Conservation (phyloP, 345 rosid genomes). For the Chamaenerion angustifolium region DNA sequence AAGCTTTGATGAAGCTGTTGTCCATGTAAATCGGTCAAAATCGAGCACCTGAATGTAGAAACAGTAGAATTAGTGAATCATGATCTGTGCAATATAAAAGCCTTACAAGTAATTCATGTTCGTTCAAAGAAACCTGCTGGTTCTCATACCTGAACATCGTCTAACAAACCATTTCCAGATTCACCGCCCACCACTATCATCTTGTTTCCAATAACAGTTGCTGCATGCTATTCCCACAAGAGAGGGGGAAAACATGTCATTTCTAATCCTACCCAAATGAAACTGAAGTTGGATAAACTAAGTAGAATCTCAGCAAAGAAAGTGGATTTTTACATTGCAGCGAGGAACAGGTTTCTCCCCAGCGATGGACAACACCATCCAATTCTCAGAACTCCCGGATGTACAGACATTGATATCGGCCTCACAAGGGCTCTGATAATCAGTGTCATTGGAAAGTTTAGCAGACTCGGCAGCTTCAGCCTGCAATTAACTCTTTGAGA, state of each 20-base stretch:
- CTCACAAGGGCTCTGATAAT: conserved; percentile 28
- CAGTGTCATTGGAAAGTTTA: conserved; percentile 39
- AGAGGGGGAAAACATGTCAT: not conserved
- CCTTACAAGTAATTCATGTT: no score
- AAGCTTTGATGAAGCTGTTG: conserved; percentile 68
- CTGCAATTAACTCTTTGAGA: conserved; percentile 20
- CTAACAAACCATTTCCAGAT: conserved; percentile 64
- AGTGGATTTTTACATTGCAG: conserved; percentile 36
- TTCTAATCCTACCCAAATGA: not conserved
- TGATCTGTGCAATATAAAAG: no score
- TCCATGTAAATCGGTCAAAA: conserved; percentile 76
- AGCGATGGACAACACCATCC: conserved; percentile 68
- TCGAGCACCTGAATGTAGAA: conserved; percentile 42
- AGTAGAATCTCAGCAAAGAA: not conserved
- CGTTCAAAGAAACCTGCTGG: no score
- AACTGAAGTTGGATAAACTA: not conserved
- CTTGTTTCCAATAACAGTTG: conserved; percentile 78
- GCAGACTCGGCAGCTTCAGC: conserved; percentile 30
- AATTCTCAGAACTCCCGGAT: conserved; percentile 51
- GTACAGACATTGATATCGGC: conserved; percentile 26
- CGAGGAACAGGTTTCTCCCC: conserved; percentile 82
- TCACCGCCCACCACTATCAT: conserved; percentile 97
- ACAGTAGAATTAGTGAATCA: not conserved
- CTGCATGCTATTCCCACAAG: conserved; percentile 56
- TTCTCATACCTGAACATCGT: conserved; percentile 82